phyloP scores from a whole-genome alignment of 2,329 filamentous ascomycete genomes.

The Nigrospora oryzae region DNA sequence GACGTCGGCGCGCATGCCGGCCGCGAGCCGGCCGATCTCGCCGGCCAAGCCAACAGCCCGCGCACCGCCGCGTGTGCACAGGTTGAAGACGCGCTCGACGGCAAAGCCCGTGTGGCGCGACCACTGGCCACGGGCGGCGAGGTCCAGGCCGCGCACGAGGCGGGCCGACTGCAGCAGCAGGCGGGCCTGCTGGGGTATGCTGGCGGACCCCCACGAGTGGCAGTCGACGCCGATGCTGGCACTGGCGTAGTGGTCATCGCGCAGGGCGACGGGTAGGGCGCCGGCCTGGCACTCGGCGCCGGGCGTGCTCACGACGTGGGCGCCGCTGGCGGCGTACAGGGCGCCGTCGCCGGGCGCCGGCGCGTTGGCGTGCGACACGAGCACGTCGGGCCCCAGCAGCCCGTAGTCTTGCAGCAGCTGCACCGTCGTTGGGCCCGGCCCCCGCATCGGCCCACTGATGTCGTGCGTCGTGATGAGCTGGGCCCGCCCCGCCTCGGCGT shows the following conservation, averaged over 20 bases:
- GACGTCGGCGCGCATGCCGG: slow-evolving; percentile 38
- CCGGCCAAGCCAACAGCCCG: slow-evolving; percentile 29
- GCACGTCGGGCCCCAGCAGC: slow-evolving; percentile 29
- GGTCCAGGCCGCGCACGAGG: slow-evolving; percentile 15
- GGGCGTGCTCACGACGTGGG: slow-evolving; percentile 33
- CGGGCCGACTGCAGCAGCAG: slow-evolving; percentile 21
- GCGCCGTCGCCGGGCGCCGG: slow-evolving; percentile 23
- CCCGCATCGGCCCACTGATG: slow-evolving; percentile 7
- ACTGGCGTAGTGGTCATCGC: slow-evolving; percentile 16
- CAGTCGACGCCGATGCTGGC: slow-evolving; percentile 25
- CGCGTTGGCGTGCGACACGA: slow-evolving; percentile 30
- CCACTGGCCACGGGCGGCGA: slow-evolving; percentile 14
- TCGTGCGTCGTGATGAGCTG: slow-evolving; percentile 33
- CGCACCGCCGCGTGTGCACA: slow-evolving; percentile 38
- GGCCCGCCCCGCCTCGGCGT: slow-evolving; percentile 16
- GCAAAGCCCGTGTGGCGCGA: slow-evolving; percentile 17
- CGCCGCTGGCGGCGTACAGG: slow-evolving; percentile 22
- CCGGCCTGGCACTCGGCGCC: slow-evolving; percentile 43
- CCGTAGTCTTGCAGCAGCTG: slow-evolving; percentile 21
- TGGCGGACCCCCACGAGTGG: slow-evolving; percentile 18
- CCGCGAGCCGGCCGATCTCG: slow-evolving; percentile 33
- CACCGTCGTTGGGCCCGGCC: slow-evolving; percentile 6
- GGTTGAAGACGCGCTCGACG: slow-evolving; percentile 36
- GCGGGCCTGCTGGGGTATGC: slow-evolving; percentile 23
- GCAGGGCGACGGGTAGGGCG: slow-evolving; percentile 25